Evolutionary conservation across 2,329 filamentous ascomycete species (phyloP).

Genomic region (Fusarium compactum): DNA sequence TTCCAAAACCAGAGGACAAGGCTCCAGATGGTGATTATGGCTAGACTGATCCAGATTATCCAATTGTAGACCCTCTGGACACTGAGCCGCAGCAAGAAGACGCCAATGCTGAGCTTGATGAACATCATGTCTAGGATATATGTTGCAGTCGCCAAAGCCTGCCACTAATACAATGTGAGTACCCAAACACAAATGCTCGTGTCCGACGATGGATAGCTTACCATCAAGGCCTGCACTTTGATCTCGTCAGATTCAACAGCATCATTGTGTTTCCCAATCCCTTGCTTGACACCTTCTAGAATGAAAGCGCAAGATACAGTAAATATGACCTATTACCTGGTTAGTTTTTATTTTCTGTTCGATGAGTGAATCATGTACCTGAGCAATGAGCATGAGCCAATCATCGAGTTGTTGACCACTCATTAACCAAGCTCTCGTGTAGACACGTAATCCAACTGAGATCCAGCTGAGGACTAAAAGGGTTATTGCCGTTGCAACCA

Average conservation of each 20-base stretch:
- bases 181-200: not conserved
- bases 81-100: conserved; percentile 64
- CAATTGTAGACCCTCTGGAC: conserved; percentile 61
- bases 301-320: conserved; percentile 62
- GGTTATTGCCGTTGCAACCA: conserved; percentile 53
- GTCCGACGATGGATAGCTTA: conserved; percentile 38
- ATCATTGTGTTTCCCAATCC: conserved; percentile 62
- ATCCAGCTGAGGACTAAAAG: conserved; percentile 58
- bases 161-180: conserved; percentile 55
- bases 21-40: conserved; percentile 61
- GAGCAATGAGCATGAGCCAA: conserved; percentile 65
- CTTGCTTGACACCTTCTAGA: conserved; percentile 56
- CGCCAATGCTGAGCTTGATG: conserved; percentile 67
- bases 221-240: conserved; percentile 61
- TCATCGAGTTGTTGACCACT: conserved; percentile 63
- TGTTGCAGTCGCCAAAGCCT: conserved; percentile 63
- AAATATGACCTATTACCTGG: conserved; percentile 55
- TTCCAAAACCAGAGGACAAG: conserved; percentile 65
- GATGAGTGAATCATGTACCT: conserved; percentile 53
- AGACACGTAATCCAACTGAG: conserved; percentile 58
- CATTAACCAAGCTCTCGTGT: conserved; percentile 58
- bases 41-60: conserved; percentile 60
- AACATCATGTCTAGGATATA: conserved; percentile 68
- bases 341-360: not conserved
- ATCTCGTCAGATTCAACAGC: conserved; percentile 56